Evolutionary conservation across 495 filamentous ascomycete genomes (phyloP).

Genomic region (Xylaria longipes): DNA sequence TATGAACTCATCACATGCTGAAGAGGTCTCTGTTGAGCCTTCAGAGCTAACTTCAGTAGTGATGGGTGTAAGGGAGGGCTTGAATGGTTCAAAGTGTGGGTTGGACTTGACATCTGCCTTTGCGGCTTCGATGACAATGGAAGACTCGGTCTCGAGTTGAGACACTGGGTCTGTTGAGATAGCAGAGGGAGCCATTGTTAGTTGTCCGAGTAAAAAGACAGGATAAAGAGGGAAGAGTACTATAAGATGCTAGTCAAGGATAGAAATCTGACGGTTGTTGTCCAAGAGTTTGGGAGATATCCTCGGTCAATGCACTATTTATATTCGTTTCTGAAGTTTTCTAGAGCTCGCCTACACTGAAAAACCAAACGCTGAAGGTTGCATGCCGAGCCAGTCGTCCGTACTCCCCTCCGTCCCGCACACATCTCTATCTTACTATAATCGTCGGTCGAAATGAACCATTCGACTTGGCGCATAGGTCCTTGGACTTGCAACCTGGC

Average conservation of each 20-base stretch:
- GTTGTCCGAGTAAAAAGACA: neutral
- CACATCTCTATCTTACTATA: slow-evolving; percentile 27
- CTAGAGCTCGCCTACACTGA: neutral
- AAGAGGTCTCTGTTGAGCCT: slow-evolving; percentile 10
- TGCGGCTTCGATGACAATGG: slow-evolving; percentile 26
- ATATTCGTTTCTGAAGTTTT: slow-evolving; percentile 13
- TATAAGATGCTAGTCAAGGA: neutral
- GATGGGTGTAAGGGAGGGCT: slow-evolving; percentile 23
- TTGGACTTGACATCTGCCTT: slow-evolving; percentile 24
- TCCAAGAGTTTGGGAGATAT: neutral
- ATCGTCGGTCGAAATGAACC: slow-evolving; percentile 31
- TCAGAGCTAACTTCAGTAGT: slow-evolving; percentile 28
- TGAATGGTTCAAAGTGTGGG: slow-evolving; percentile 30
- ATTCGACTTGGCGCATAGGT: slow-evolving; percentile 40
- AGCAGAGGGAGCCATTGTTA: slow-evolving; percentile 33
- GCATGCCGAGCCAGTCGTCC: slow-evolving; percentile 12
- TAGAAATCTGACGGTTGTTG: neutral
- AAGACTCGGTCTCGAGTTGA: slow-evolving; percentile 30
- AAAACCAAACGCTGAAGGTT: neutral
- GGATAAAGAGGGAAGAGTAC: neutral
- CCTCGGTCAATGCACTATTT: slow-evolving; percentile 9
- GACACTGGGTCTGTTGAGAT: slow-evolving; percentile 27
- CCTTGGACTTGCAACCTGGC: slow-evolving; percentile 19
- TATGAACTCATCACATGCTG: slow-evolving; percentile 21
- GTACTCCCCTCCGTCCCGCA: neutral